Percentiles rank a stretch among this genome's conserved stretches.
Evolutionary conservation across 148 eudicot species (phyloP).

Genomic region (Amaranthus palmeri): DNA sequence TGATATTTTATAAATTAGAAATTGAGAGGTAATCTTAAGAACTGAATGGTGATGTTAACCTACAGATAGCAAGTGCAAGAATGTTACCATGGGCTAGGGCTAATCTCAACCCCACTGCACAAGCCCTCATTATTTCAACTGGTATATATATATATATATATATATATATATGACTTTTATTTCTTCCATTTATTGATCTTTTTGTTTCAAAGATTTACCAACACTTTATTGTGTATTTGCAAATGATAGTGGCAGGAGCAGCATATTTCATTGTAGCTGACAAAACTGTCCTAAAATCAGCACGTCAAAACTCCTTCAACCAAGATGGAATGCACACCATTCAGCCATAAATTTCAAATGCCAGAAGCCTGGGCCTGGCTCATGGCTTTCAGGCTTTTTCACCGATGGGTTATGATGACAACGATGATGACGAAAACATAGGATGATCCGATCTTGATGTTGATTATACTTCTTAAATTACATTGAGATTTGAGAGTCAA

Average conservation of each 20-base stretch:
- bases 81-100: slow-evolving; percentile 93
- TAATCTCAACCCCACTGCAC: slow-evolving; percentile 79
- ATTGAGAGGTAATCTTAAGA: no score
- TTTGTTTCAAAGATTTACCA: not conserved
- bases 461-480: not conserved
- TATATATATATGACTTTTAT: not conserved
- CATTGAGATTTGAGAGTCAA: slow-evolving; percentile 14
- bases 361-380: not conserved
- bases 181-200: not conserved
- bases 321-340: slow-evolving; percentile 22
- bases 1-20: no score
- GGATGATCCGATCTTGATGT: slow-evolving; percentile 17
- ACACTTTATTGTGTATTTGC: slow-evolving; percentile 1
- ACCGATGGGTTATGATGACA: not conserved
- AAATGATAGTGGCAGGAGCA: slow-evolving; percentile 51
- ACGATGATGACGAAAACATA: slow-evolving; percentile 18
- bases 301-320: slow-evolving; percentile 66
- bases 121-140: slow-evolving; percentile 85
- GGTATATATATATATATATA: no score
- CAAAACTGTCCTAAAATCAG: slow-evolving; percentile 75
- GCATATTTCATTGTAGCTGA: slow-evolving; percentile 94
- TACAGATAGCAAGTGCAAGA: slow-evolving; percentile 80
- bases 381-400: slow-evolving; percentile 6
- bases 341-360: slow-evolving; percentile 13
- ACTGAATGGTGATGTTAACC: not conserved